phyloP scores from a whole-genome alignment of 441 rosid species.

The Gossypium aridum region DNA sequence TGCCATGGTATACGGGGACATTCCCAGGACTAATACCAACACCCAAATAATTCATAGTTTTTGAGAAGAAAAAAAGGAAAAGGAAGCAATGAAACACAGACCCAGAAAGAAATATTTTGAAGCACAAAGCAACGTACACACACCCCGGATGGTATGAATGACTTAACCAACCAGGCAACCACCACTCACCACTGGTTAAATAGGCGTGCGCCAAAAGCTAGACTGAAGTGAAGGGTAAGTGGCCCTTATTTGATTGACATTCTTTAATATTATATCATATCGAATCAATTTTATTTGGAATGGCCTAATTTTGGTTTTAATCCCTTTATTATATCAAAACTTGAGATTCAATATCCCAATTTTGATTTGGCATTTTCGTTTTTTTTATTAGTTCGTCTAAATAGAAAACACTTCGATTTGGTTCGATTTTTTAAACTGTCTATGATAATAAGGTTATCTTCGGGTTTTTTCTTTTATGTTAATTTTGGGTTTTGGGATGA shows the following conservation, averaged over 20 bases:
- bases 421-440: too few species aligned
- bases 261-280: too few species aligned
- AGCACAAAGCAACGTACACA: not conserved
- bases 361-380: too few species aligned
- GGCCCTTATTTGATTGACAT: not conserved
- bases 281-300: too few species aligned
- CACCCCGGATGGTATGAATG: not conserved
- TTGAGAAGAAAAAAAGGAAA: not conserved
- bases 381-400: too few species aligned
- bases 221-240: not conserved
- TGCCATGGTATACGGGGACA: conserved; percentile 50
- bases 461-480: too few species aligned
- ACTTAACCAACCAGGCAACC: not conserved
- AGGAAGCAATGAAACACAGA: not conserved
- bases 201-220: conserved; percentile 11
- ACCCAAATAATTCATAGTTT: conserved; percentile 39
- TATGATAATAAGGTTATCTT: too few species aligned
- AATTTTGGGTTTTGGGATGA: too few species aligned
- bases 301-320: too few species aligned
- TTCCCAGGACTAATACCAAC: conserved; percentile 63
- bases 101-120: not conserved
- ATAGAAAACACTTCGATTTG: too few species aligned
- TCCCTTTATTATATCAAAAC: too few species aligned
- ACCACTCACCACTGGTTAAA: conserved; percentile 15
- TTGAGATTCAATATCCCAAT: too few species aligned